Percentiles rank a stretch among this genome's conserved stretches.
Conservation (phyloP, 768 basidiomycete species). For the Mycena leptocephala region DNA sequence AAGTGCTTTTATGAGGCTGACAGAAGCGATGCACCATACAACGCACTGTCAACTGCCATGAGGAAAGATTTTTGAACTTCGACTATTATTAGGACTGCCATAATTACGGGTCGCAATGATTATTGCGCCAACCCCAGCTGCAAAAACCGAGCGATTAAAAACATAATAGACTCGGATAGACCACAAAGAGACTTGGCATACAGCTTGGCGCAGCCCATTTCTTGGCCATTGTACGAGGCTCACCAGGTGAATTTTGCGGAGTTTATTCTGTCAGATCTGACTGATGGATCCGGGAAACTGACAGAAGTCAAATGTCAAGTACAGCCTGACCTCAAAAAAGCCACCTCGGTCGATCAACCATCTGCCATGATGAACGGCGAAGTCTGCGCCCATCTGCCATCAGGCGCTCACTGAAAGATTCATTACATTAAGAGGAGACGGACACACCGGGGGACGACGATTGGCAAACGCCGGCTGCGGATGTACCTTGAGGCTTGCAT, state of each 20-base stretch:
- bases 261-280: neutral
- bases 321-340: neutral
- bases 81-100: slow-evolving; percentile 3
- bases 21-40: slow-evolving; percentile 21
- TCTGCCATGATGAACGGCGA: slow-evolving; percentile 6
- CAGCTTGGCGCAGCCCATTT: neutral
- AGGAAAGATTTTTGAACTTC: neutral
- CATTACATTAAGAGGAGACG: neutral
- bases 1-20: slow-evolving; percentile 1
- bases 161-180: neutral
- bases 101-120: neutral
- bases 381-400: slow-evolving; percentile 12
- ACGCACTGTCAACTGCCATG: slow-evolving; percentile 16
- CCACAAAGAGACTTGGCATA: neutral
- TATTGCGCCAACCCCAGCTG: too few species aligned
- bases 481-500: neutral
- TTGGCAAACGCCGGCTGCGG: neutral
- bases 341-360: neutral
- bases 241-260: neutral
- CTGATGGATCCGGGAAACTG: slow-evolving; percentile 3
- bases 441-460: neutral
- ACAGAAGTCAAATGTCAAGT: neutral
- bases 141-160: neutral
- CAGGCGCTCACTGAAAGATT: neutral
- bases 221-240: neutral